These are phyloP conservation scores for Volvox africanus DNA, from an alignment of 139 green algal genomes.

Conservation along the genomic window DNA sequence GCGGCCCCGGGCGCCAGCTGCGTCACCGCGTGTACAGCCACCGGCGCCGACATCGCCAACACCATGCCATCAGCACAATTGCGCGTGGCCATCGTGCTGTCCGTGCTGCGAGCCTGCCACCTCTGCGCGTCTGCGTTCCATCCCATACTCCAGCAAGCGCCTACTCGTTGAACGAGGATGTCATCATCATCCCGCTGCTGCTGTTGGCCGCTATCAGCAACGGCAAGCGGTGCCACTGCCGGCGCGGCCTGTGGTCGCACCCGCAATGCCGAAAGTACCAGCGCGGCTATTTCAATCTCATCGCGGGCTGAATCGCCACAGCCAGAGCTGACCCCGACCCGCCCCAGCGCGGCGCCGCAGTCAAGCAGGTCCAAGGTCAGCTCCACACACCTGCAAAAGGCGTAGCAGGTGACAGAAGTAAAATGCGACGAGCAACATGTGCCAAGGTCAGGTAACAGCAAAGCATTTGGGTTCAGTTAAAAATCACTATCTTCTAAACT, in stretches of 20 bases:
- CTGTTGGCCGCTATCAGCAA: not conserved
- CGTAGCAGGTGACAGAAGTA: not conserved
- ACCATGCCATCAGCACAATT: not conserved
- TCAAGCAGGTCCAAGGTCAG: slow-evolving; percentile 33
- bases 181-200: too few relatives aligned
- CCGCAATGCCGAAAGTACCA: slow-evolving; percentile 15
- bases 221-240: not conserved
- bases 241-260: not conserved
- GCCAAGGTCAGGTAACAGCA: too few relatives aligned
- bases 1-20: slow-evolving; percentile 15
- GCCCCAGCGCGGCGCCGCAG: not conserved
- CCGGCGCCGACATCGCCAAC: not conserved
- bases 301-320: not conserved
- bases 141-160: not conserved
- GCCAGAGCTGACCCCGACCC: not conserved
- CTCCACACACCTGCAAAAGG: slow-evolving; percentile 19
- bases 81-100: not conserved
- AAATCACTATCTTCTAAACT: too few relatives aligned
- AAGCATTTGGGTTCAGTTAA: too few relatives aligned
- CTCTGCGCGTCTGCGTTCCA: slow-evolving; percentile 1
- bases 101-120: not conserved
- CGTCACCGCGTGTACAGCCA: not conserved
- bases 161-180: not conserved
- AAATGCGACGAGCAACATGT: not conserved
- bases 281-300: not conserved